Base-by-base conservation (phyloP, 768 basidiomycete genomes). In the Tylopilus subfusipes region DNA sequence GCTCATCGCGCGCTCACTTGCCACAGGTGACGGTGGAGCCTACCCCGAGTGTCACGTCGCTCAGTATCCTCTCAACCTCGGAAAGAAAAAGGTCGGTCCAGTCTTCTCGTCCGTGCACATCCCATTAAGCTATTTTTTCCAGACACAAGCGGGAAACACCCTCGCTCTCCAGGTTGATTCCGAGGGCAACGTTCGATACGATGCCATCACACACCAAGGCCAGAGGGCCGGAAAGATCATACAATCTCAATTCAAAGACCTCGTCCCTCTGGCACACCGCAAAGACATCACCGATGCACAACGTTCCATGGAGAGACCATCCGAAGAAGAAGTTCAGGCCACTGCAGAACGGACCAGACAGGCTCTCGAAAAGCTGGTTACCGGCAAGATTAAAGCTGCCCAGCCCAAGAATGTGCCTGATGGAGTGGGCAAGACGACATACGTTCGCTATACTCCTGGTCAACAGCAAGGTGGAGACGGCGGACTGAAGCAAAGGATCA, bases 351-450 rank as follows among this genome's bases (percentile, higher is more conserved):
- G 85, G 61, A 99, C 97, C 0, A 83, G 87, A 34, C 83, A 85
- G 13, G 97, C 97, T 1, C 80, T 99, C 22, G 96, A 98, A 72
- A 92, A 93, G 72, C 80, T 98, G 43, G 90, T 93, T 25, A 88
- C 89, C 54, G 93, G 91, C 44, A 97, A 96, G 72, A 99, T 99
- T 73, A 98, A 98, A 72, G 96, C 96, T 12, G 94, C 96, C 2
- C 96, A 98, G 64, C 96, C 97, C 0, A 98, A 97, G 75, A 86
- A 95, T 60, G 88, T 98, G 6, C 90, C 93, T 1, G 91, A 90
- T 60, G 78, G 79, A 31, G 86, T 88, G 58, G 89, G 88, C 7
- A 90, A 90, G 72, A 86, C 93, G 0, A 78, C 84, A 10, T 99
- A 93, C 72, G 92, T 99, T 59, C 88, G 97, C 16, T 99, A 99